Evolutionary conservation across 1,284 basidiomycete genomes (phyloP).

Genomic region (Rhodofomes roseus): DNA sequence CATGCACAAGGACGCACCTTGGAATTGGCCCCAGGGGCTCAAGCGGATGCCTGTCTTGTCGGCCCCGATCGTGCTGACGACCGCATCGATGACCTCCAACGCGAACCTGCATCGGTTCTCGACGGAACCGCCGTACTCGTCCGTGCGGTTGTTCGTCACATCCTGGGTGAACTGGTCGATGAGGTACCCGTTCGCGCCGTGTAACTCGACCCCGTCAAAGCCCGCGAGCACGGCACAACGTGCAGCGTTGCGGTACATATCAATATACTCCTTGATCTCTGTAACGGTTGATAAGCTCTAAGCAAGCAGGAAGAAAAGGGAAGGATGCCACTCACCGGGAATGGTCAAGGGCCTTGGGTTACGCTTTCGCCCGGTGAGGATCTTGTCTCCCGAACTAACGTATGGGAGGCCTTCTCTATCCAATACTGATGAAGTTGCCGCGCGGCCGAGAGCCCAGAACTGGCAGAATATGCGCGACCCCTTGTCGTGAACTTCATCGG

Average conservation of each 20-base stretch:
- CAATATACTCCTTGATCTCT: conserved; percentile 43
- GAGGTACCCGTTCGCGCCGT: conserved; percentile 37
- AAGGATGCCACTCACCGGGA: conserved; percentile 17
- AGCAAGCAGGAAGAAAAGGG: conserved; percentile 7
- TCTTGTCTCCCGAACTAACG: conserved; percentile 35
- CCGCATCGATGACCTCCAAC: conserved; percentile 46
- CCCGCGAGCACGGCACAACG: conserved; percentile 41
- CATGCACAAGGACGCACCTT: conserved; percentile 27
- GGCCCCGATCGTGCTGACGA: conserved; percentile 34
- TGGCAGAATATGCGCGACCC: conserved; percentile 43
- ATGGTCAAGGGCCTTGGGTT: conserved; percentile 34
- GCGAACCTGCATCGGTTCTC: conserved; percentile 52
- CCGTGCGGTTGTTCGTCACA: conserved; percentile 49
- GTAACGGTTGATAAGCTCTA: background rate
- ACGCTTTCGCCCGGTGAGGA: conserved; percentile 31
- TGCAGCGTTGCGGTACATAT: conserved; percentile 36
- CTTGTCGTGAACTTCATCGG: conserved; percentile 13
- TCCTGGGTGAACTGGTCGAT: conserved; percentile 43
- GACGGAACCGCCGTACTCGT: conserved; percentile 55
- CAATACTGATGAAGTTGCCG: conserved; percentile 30
- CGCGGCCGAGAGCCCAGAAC: conserved; percentile 44
- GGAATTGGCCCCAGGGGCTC: conserved; percentile 46
- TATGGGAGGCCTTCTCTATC: conserved; percentile 22
- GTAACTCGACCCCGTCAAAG: conserved; percentile 41
- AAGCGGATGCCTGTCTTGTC: conserved; percentile 46